Evolutionary conservation across 371 early-diverging fungal genomes (phyloP), one percentile per base, ranked within the genome.

Genomic region (Paramicrosporidium saccamoebae): DNA sequence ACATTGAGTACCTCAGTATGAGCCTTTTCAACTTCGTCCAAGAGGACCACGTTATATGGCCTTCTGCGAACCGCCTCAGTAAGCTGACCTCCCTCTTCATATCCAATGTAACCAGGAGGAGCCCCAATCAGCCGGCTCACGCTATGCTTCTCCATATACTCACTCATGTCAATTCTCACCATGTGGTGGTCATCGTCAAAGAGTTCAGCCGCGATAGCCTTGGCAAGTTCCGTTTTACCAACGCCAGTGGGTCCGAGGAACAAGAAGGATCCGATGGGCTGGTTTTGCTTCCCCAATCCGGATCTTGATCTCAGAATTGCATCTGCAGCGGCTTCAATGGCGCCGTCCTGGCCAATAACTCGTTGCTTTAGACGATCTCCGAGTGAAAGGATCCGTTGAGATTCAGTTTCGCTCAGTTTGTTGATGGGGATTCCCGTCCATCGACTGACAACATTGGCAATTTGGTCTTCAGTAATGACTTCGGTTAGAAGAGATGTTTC

Each of bases 21-120:
- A 10, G 77, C 77, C 36, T 71, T 61, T 34, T 75, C 74, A 25
- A 75, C 49, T 32, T 75, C 77, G 44, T 75, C 77, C 19, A 75
- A 48, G 15, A 75, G 52, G 10, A 75, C 43, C 8, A 75, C 67
- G 20, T 39, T 51, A 48, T 74, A 74, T 4, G 74, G 73, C 22
- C 51, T 52, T 23, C 61, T 50, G 27, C 66, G 58, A 12, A 74
- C 50, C 3, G 54, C 43, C 42, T 75, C 74, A 16, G 68, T 69
- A 12, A 75, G 50, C 27, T 64, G 55, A 5, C 74, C 74, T 14
- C 74, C 71, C 25, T 61, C 57, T 21, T 65, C 68, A 38, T 61
- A 56, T 14, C 75, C 73, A 10, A 75, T 48, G 38, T 75, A 75
- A 4, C 73, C 73, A 4, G 72, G 65, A 2, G 66, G 64, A 3